These are phyloP conservation scores for Leccinum broughii DNA, from an alignment of 768 basidiomycete species.

Conservation along the genomic window DNA sequence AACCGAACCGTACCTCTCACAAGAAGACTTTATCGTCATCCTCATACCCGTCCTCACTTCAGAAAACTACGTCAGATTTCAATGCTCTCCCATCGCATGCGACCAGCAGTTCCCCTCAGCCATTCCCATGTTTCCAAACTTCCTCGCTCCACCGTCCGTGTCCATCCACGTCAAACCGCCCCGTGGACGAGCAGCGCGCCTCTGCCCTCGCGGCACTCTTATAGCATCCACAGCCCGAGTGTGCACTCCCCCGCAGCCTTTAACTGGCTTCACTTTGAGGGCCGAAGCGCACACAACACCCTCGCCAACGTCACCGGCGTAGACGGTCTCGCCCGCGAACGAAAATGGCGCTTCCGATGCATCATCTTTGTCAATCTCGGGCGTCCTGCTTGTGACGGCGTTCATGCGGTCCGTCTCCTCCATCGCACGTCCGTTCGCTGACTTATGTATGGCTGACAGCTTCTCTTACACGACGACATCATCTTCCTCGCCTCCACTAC, in stretches of 20 bases:
- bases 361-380: too few relatives aligned
- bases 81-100: slow-evolving; percentile 18
- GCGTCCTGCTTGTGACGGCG: too few relatives aligned
- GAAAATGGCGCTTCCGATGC: too few relatives aligned
- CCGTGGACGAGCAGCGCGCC: slow-evolving; percentile 31
- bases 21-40: slow-evolving; percentile 81
- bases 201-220: slow-evolving; percentile 2
- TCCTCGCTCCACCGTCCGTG: slow-evolving; percentile 29
- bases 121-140: slow-evolving; percentile 30
- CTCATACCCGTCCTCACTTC: slow-evolving; percentile 81
- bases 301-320: slow-evolving; percentile 35
- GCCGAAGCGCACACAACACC: slow-evolving; percentile 76
- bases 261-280: slow-evolving; percentile 87
- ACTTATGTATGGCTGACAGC: slow-evolving; percentile 39
- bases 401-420: slow-evolving; percentile 54
- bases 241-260: slow-evolving; percentile 73
- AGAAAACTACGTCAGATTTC: slow-evolving; percentile 61
- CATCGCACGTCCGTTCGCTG: not conserved
- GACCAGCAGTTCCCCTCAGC: slow-evolving; percentile 29
- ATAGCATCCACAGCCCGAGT: slow-evolving; percentile 36
- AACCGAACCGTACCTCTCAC: slow-evolving; percentile 69
- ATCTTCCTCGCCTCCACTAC: slow-evolving; percentile 53
- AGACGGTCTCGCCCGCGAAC: too few relatives aligned
- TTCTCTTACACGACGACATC: slow-evolving; percentile 82
- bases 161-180: slow-evolving; percentile 35